Evolutionary conservation across 306 rosid genomes (phyloP), one percentile per base, ranked within the genome.

Genomic region (Malus sylvestris): DNA sequence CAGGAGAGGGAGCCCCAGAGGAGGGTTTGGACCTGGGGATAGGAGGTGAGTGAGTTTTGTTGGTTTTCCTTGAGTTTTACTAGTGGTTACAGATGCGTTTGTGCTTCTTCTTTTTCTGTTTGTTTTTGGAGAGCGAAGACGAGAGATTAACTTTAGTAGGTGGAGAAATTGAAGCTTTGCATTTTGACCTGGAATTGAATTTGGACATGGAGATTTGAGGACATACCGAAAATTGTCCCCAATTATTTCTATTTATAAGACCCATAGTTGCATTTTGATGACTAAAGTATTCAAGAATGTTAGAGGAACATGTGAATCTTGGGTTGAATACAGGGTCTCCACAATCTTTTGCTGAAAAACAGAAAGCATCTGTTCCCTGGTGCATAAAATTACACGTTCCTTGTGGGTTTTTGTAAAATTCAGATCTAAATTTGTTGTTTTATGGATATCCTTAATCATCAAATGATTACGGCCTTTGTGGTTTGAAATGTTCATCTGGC

Each of bases 1-100:
- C 64, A 32, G 90, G 78, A 82, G 83, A 75, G 98, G 92, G 19
- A 93, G 98, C 76, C 97, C 98, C 10, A 87, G 97, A 46, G 93
- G 96, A 18, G 93, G 89, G 27, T 89, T 88, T 67, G 98, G 96
- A 35, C 91, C 89, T 19, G 93, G 87, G 55, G 97, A 93, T 77
- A 91, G 97, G 86, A 85, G 84, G 89, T 79, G 69, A 76, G 83
- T 62, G 15, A 10, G 25, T 61, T 13, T 32, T 70, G 23, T 13
- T 52, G 30, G 35, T 52, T 71, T 53, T 62, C 32, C 3, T 65
- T 25, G 55, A 60, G 64, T 20, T 45, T 32, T 11, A 67, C 53
- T 69, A 15, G 5, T 53, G 68, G 42, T 46, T 40, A 64, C 42
- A 58, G n/a, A 22, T 49, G 66, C 8, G 29, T 52, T 53, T 30